Evolutionary conservation across 2,329 filamentous ascomycete genomes (phyloP).

Genomic region (Microdochium trichocladiopsis): DNA sequence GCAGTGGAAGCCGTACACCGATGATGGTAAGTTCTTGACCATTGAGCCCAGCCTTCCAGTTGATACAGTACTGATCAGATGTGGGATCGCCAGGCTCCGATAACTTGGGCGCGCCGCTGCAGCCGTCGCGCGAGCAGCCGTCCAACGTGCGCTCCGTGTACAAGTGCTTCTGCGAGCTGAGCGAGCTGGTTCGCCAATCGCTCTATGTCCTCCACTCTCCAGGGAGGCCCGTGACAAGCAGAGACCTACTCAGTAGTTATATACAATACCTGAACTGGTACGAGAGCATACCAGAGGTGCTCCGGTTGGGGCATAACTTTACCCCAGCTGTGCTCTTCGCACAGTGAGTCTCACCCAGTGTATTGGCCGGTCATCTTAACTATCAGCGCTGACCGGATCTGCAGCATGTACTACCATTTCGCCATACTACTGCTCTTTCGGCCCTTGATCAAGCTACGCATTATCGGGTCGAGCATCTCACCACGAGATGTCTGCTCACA

Average conservation of each 20-base stretch:
- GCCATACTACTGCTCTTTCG: constrained; percentile 66
- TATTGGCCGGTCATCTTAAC: not conserved
- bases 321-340: constrained; percentile 67
- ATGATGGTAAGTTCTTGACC: constrained; percentile 40
- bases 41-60: not conserved
- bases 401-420: constrained; percentile 61
- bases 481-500: constrained; percentile 61
- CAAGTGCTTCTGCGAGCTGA: constrained; percentile 64
- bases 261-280: constrained; percentile 68
- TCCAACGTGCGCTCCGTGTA: constrained; percentile 63
- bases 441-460: constrained; percentile 58
- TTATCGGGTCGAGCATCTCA: constrained; percentile 55
- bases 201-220: constrained; percentile 68
- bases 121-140: constrained; percentile 51
- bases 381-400: not conserved
- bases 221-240: constrained; percentile 55
- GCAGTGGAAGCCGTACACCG: constrained; percentile 51
- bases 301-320: constrained; percentile 61
- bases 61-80: not conserved
- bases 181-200: constrained; percentile 66
- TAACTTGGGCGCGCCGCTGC: constrained; percentile 39
- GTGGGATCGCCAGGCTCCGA: constrained; percentile 5
- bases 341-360: constrained; percentile 48
- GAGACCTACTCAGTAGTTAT: constrained; percentile 57
- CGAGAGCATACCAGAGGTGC: constrained; percentile 54